Evolutionary conservation across 306 rosid species (phyloP).

Genomic region (Pterocarpus santalinus): DNA sequence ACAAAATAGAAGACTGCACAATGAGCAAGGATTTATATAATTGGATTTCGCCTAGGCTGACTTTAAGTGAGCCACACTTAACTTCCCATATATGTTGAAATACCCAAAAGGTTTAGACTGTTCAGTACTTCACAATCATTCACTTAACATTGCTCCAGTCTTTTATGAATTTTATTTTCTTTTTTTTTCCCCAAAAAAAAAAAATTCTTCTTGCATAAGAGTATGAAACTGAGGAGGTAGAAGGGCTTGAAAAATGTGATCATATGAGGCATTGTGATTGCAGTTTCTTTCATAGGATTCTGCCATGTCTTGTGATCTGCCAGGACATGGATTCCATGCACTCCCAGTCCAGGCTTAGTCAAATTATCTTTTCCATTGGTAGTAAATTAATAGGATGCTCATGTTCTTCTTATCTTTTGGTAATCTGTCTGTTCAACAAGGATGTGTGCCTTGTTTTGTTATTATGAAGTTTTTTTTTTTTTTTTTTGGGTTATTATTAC

Average conservation of each 20-base stretch:
- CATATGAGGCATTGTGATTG: background rate
- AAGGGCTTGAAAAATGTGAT: constrained; percentile 4
- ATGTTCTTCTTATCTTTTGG: background rate
- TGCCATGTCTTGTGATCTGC: background rate
- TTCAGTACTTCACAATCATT: background rate
- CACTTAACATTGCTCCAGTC: background rate
- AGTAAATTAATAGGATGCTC: background rate
- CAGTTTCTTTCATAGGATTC: constrained; percentile 3
- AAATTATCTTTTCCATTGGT: background rate
- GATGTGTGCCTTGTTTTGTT: constrained; percentile 22
- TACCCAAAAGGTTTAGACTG: constrained; percentile 4
- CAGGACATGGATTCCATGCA: background rate
- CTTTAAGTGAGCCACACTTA: background rate
- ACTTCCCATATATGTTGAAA: background rate
- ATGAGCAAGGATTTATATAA: background rate
- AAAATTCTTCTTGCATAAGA: constrained; percentile 1
- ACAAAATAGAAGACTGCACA: background rate
- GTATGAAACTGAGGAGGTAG: background rate
- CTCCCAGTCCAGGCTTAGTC: background rate
- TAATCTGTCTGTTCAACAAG: background rate
- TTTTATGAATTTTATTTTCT: background rate
- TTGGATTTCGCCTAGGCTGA: background rate
- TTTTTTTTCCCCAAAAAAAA: background rate
- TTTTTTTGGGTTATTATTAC: background rate
- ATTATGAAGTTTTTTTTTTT: background rate